phyloP scores from a whole-genome alignment of 345 rosid genomes.

The Moricandia arvensis region DNA sequence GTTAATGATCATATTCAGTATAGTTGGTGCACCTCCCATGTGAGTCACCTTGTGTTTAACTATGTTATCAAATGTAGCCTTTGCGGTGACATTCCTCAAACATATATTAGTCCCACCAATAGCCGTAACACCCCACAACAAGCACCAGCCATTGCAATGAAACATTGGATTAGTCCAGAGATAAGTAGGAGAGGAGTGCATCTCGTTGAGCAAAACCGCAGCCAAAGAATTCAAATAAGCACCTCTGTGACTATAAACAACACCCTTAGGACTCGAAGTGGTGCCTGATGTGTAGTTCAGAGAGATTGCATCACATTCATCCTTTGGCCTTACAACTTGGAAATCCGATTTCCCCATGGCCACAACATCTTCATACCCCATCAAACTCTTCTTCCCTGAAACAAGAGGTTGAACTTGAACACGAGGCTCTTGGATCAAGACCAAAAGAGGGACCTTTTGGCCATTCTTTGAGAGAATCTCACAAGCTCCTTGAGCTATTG shows the following conservation, averaged over 20 bases:
- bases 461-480: slow-evolving; percentile 40
- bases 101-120: slow-evolving; percentile 81
- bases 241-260: slow-evolving; percentile 84
- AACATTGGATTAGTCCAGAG: slow-evolving; percentile 94
- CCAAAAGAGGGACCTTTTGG: slow-evolving; percentile 41
- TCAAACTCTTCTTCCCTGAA: background rate
- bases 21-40: slow-evolving; percentile 83
- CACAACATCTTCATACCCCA: slow-evolving; percentile 58
- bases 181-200: slow-evolving; percentile 54
- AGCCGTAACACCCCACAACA: slow-evolving; percentile 78
- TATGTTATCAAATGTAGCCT: slow-evolving; percentile 56
- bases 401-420: slow-evolving; percentile 20
- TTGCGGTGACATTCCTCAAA: slow-evolving; percentile 55
- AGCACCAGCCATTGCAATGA: slow-evolving; percentile 97
- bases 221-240: slow-evolving; percentile 77
- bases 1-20: slow-evolving; percentile 63
- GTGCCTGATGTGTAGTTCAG: slow-evolving; percentile 93
- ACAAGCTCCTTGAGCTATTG: slow-evolving; percentile 56
- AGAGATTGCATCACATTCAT: slow-evolving; percentile 78
- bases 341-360: slow-evolving; percentile 47
- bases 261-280: slow-evolving; percentile 87
- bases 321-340: slow-evolving; percentile 42
- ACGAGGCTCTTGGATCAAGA: slow-evolving; percentile 48
- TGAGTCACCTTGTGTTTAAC: slow-evolving; percentile 61
- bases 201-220: slow-evolving; percentile 50